These are phyloP conservation scores for Magnolia kwangsiensis DNA, from an alignment of 164 flowering plant species.

Conservation along the genomic window DNA sequence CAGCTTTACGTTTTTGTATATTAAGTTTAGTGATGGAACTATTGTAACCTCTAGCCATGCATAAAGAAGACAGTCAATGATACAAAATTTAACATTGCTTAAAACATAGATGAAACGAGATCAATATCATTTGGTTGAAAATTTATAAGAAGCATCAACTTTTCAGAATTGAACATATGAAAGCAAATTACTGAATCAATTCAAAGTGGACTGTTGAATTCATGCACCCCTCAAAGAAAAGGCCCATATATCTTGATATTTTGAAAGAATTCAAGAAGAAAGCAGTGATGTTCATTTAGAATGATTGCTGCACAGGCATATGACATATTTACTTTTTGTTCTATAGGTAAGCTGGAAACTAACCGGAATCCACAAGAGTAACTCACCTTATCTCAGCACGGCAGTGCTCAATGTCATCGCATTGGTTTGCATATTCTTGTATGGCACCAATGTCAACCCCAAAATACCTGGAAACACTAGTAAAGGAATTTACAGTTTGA, in stretches of 20 bases:
- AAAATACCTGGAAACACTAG: conserved; percentile 58
- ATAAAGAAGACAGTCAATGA: neutral
- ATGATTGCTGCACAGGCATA: neutral
- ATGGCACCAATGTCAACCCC: conserved; percentile 77
- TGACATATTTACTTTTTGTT: neutral
- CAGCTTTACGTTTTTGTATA: too few relatives aligned
- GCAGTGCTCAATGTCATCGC: conserved; percentile 70
- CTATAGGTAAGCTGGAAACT: neutral
- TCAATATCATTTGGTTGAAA: neutral
- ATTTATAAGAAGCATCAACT: neutral
- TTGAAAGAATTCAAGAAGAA: neutral
- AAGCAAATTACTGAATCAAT: neutral
- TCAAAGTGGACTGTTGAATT: too few relatives aligned
- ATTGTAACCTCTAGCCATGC: neutral
- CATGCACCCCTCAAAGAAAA: neutral
- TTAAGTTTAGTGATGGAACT: too few relatives aligned
- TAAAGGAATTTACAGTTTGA: conserved; percentile 31
- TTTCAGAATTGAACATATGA: neutral
- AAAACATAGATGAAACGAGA: neutral
- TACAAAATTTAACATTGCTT: neutral
- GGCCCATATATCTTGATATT: neutral
- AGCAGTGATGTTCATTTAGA: neutral
- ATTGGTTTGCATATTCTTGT: conserved; percentile 60
- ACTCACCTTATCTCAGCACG: conserved; percentile 90
- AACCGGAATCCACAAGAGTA: neutral